Evolutionary conservation across 495 filamentous ascomycete species (phyloP).

Genomic region (Astrocystis sublimbata): DNA sequence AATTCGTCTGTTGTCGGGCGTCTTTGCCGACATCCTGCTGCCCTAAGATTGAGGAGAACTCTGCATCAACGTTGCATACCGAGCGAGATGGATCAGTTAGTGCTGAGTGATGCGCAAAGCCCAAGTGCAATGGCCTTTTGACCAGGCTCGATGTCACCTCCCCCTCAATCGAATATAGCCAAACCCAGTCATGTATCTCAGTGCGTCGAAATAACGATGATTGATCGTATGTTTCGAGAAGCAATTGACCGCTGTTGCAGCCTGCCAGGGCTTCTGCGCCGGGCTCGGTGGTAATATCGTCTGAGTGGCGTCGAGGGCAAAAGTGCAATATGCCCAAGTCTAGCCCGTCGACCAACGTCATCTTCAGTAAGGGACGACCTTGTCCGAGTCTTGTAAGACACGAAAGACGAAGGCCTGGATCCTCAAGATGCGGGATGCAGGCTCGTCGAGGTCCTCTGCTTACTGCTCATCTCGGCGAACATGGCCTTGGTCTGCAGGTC

Average conservation of each 20-base stretch:
- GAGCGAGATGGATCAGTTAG: too few species aligned
- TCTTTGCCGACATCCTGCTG: too few species aligned
- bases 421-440: background rate
- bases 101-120: too few species aligned
- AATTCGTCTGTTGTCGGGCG: too few species aligned
- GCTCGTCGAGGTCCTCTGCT: too few species aligned
- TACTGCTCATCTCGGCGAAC: constrained; percentile 18
- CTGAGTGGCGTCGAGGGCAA: background rate
- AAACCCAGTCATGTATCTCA: background rate
- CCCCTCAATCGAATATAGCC: background rate
- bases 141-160: background rate
- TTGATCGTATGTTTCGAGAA: background rate
- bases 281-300: background rate
- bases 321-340: background rate
- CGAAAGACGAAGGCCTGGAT: background rate
- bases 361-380: background rate
- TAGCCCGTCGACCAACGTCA: background rate
- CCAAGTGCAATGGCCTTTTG: too few species aligned
- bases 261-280: background rate
- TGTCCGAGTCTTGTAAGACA: too few species aligned
- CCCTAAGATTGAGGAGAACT: too few species aligned
- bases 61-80: too few species aligned
- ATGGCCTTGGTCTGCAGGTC: constrained; percentile 24
- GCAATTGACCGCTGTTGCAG: background rate
- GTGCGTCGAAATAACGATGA: background rate